Conservation (phyloP, 192 early-diverging fungal species). For the Mortierella antarctica region DNA sequence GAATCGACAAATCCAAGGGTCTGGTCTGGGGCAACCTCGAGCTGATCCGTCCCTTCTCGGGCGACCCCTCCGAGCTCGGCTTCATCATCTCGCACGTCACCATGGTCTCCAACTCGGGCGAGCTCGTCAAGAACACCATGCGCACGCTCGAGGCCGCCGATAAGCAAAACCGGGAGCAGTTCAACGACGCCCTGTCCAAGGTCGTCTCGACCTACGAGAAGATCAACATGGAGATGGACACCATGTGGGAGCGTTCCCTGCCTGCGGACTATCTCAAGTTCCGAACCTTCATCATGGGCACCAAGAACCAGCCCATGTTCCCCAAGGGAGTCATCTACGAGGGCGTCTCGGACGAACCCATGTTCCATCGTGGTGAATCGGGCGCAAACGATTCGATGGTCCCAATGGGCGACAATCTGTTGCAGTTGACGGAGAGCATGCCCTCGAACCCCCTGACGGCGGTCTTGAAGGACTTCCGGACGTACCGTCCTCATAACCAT, state of each 20-base stretch:
- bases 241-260: slow-evolving; percentile 77
- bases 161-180: slow-evolving; percentile 64
- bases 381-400: slow-evolving; percentile 91
- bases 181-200: slow-evolving; percentile 66
- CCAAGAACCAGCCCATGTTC: slow-evolving; percentile 92
- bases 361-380: slow-evolving; percentile 82
- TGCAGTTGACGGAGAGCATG: slow-evolving; percentile 83
- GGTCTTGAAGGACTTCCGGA: slow-evolving; percentile 78
- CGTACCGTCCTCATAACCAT: slow-evolving; percentile 85
- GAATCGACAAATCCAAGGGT: slow-evolving; percentile 66
- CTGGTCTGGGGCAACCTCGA: slow-evolving; percentile 77
- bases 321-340: slow-evolving; percentile 90
- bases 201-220: slow-evolving; percentile 70
- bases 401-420: slow-evolving; percentile 86
- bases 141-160: slow-evolving; percentile 66
- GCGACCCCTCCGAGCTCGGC: slow-evolving; percentile 78
- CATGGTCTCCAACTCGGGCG: slow-evolving; percentile 81
- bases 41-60: slow-evolving; percentile 83
- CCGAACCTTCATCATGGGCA: slow-evolving; percentile 93
- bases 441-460: slow-evolving; percentile 85
- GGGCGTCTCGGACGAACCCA: slow-evolving; percentile 65
- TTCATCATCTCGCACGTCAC: slow-evolving; percentile 92
- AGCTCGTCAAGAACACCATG: slow-evolving; percentile 71
- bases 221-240: slow-evolving; percentile 85
- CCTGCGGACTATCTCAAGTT: slow-evolving; percentile 85